Base-by-base conservation (phyloP, 805 yeast species). In the Wickerhamiella hasegawae region DNA sequence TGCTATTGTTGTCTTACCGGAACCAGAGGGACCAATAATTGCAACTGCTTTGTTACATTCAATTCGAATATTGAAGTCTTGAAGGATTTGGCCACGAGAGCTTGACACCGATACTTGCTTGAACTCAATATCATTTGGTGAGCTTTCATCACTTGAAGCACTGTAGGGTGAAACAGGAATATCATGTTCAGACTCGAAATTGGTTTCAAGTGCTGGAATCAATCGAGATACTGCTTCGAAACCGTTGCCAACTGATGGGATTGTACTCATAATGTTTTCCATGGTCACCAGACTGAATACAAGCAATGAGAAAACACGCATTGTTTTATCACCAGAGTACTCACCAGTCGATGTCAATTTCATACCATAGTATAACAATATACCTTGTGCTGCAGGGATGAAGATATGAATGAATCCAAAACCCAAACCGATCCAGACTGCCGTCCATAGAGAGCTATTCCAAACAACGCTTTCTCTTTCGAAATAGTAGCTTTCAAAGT, bases 1-100 rank as follows among this genome's bases (percentile, higher is more conserved):
- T 0, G 72, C 55, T 1, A 87, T 41, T 0, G 97, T 83, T 0
- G 95, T 78, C 54, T 90, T 90, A 0, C 99, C 99, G 11, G 77
- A 68, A 0, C 99, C 99, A 2, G 96, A 81, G 24, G 69, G 72
- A 1, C 98, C 99, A 3, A 76, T 70, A 1, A 90, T 54, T 1
- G 81, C 90, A 16, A 78, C 60, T 0, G 69, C 59, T 37, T 71
- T 69, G 15, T 70, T 68, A 9, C 57, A 45, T 0, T 47, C 20
- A 2, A 85, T 51, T 0, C 39, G 29, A 22, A 77, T 56, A 8
- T 54, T 52, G 5, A 79, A 45, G 21, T 63, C 45, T 1, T 58
- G 53, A 22, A 77, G 59, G 3, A 68, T 58, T 5, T 60, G 16
- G 14, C 16, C 22, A 16, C 10, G 19, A 28, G 5, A 4, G 11